Evolutionary conservation across 257 asterid genomes (phyloP).

Genomic region (Lycium barbarum): DNA sequence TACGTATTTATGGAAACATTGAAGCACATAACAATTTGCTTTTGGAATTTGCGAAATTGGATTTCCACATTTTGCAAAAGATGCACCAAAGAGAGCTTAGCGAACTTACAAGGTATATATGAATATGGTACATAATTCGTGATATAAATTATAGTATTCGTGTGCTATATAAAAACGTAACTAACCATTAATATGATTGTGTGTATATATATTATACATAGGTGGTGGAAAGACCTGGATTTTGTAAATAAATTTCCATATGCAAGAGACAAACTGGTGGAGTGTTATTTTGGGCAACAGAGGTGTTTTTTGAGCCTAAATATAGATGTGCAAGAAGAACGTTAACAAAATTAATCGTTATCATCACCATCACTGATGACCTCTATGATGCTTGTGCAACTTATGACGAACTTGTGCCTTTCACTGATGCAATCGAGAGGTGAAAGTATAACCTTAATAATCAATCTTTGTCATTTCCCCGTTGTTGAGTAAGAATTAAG

Average conservation of each 20-base stretch:
- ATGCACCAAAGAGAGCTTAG: background rate
- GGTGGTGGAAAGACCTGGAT: conserved; percentile 35
- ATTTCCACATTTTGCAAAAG: background rate
- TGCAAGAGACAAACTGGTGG: conserved; percentile 35
- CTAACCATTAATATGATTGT: background rate
- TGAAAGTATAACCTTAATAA: too few species aligned
- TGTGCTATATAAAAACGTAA: background rate
- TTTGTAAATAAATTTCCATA: background rate
- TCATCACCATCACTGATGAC: background rate
- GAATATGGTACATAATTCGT: background rate
- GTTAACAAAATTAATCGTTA: background rate
- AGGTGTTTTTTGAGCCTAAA: background rate
- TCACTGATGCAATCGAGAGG: background rate
- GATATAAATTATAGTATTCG: too few species aligned
- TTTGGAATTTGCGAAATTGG: background rate
- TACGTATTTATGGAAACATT: background rate
- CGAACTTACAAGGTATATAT: background rate
- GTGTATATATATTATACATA: background rate
- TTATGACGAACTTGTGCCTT: background rate
- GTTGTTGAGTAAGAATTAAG: background rate
- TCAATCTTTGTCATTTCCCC: too few species aligned
- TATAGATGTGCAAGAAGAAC: background rate
- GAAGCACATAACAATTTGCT: background rate
- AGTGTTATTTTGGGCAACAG: conserved; percentile 16
- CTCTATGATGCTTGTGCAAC: background rate